Conservation (phyloP, 768 basidiomycete genomes). For the Nidularia pulvinata region DNA sequence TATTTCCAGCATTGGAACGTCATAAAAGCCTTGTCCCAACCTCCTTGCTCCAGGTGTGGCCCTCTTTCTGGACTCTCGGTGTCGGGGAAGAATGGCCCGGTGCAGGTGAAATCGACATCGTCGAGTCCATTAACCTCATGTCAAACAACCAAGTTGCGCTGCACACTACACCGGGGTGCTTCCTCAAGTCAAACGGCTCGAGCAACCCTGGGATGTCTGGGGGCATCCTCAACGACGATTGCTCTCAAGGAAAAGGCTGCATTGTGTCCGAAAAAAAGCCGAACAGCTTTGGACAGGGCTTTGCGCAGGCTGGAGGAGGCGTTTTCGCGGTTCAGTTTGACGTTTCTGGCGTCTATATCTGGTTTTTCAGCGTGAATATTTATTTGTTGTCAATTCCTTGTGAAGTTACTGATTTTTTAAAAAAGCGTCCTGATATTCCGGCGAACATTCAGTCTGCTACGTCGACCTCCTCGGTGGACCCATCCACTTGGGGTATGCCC, state of each 20-base stretch:
- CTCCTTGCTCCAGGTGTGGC: constrained; percentile 34
- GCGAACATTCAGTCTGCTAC: constrained; percentile 20
- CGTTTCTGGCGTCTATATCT: constrained; percentile 40
- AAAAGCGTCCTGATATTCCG: constrained; percentile 34
- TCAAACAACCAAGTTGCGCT: constrained; percentile 55
- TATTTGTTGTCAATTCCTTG: background rate
- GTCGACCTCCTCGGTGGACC: constrained; percentile 21
- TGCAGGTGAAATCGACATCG: constrained; percentile 47
- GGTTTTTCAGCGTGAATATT: constrained; percentile 45
- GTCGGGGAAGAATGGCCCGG: constrained; percentile 31
- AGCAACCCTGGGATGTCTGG: constrained; percentile 23
- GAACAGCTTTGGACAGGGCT: constrained; percentile 45
- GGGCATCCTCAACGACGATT: constrained; percentile 21
- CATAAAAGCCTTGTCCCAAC: background rate
- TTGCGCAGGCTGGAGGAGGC: constrained; percentile 51
- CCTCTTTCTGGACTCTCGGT: constrained; percentile 45
- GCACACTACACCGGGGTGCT: constrained; percentile 42
- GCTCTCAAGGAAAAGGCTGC: constrained; percentile 35
- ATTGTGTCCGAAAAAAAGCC: constrained; percentile 37
- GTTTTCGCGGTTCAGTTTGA: constrained; percentile 72
- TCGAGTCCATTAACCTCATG: constrained; percentile 59
- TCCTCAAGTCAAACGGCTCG: constrained; percentile 14
- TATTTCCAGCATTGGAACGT: too few relatives aligned
- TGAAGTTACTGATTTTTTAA: constrained; percentile 8
- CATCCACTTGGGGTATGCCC: constrained; percentile 43